Evolutionary conservation across 345 rosid species (phyloP), one percentile per base, ranked within the genome.

Genomic region (Ceriops tagal): DNA sequence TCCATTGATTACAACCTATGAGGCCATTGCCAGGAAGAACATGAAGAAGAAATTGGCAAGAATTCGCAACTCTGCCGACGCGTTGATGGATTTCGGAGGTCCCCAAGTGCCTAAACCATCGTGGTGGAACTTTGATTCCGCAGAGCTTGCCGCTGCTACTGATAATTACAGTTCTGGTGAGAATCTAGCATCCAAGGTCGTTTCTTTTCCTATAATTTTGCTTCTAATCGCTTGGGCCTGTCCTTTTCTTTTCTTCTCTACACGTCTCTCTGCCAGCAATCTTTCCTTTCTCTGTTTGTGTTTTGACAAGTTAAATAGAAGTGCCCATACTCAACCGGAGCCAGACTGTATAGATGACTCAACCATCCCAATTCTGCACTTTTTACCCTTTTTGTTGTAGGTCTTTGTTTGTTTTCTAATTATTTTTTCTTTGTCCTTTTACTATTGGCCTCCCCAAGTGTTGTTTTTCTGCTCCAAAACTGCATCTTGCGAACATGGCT

Each of bases 141-240:
- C 73, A 0, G 96, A 92, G 66, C 91, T 92, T 27, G 84, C 85
- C 1, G 83, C 87, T 59, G 96, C 97, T 31, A 92, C 92, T 58
- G 83, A 80, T 75, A 71, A 84, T 78, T 92, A 89, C 79, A 76
- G 78, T 67, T 64, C 84, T 21, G 96, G 97, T 92, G 62, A 84
- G 70, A 1, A 1, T 35, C 1, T 1, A 68, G 34, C 15, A n/a
- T 19, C 34, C 22, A 15, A 9, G 4, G n/a, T 46, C 21, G 27
- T 46, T 24, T 10, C 5, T 7, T 24, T 58, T 30, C 5, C 62
- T 53, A 5, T 3, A 1, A 8, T 49, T 22, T 52, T 43, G 49
- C 18, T 43, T 43, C 49, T 43, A 43, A 11, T 43, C 49, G 5
- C 3, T 11, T 4, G 4, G 59, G 59, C 18, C 30, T 3, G 30